Base-by-base conservation (phyloP, 306 rosid genomes). In the Glycyrrhiza uralensis region DNA sequence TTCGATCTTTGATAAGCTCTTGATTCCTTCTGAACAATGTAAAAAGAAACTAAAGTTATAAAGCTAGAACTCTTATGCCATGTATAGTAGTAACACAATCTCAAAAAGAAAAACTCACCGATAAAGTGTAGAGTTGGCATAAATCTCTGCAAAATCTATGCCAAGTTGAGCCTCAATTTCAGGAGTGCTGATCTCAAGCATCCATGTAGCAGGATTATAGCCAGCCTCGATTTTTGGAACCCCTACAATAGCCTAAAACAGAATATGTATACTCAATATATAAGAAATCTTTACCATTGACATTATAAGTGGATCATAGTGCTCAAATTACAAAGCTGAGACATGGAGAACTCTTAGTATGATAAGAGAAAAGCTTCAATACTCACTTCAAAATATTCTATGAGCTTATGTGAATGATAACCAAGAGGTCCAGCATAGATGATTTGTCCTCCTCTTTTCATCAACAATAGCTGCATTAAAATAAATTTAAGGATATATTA, bases 151-250 rank as follows among this genome's bases (percentile, higher is more conserved):
- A 74, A 88, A 88, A 76, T 91, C 89, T 39, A 91, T 24, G 5
- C 68, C 74, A 22, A 78, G 82, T 57, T 82, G 87, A 64, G 80
- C 71, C 71, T 91, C 95, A 45, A 82, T 38, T 30, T 83, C 18
- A 3, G 83, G n/a, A 45, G 87, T 74, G 71, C 69, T 90, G 49
- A 90, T 55, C 6, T 90, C 92, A 6, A 88, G 82, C 93, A 90
- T 85, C 96, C 96, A 90, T 8, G 93, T 88, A 12, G 96, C 91
- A 0, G 96, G 96, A 83, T 90, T 90, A 82, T 77, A 75, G 7
- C 88, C 90, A 0, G 86, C 90, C 18, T 69, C 81, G 42, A 88
- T 88, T 66, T 84, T 86, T 0, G 84, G 67, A 72, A 90, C 88
- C 26, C 91, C 93, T 13, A 74, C 52, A 33, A 90, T 52, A 33